phyloP scores from a whole-genome alignment of 768 basidiomycete species.

The Imleria badia region DNA sequence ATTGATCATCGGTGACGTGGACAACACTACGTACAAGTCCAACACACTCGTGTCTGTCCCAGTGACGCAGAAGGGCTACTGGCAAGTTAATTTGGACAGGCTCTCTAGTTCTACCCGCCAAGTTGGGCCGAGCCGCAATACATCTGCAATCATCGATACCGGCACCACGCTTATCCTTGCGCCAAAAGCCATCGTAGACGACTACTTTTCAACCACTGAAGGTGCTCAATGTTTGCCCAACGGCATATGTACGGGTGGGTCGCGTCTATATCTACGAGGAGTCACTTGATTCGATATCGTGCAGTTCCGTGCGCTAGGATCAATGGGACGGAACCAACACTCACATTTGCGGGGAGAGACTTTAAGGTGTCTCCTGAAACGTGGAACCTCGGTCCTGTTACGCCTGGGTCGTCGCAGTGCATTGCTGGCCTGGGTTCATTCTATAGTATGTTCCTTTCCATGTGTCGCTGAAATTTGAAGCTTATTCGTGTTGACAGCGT shows the following conservation, averaged over 20 bases:
- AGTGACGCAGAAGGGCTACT: conserved; percentile 32
- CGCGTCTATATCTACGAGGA: neutral
- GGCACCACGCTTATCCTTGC: conserved; percentile 26
- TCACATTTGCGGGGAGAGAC: conserved; percentile 36
- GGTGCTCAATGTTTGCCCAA: conserved; percentile 13
- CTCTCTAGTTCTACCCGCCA: neutral
- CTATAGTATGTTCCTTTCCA: conserved; percentile 5
- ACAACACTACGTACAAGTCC: conserved; percentile 48
- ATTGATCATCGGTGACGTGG: conserved; percentile 31
- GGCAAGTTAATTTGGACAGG: conserved; percentile 33
- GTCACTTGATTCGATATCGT: neutral
- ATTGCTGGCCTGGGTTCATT: conserved; percentile 28
- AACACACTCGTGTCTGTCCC: conserved; percentile 39
- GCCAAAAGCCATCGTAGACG: conserved; percentile 14
- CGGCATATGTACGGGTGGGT: conserved; percentile 34
- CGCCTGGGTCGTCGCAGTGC: conserved; percentile 23
- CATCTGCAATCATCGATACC: conserved; percentile 34
- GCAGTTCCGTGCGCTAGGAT: conserved; percentile 21
- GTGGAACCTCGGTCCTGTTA: conserved; percentile 40
- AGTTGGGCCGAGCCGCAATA: neutral
- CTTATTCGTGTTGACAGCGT: conserved; percentile 8
- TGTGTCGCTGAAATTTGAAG: neutral
- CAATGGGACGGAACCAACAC: conserved; percentile 15
- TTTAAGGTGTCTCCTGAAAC: conserved; percentile 33
- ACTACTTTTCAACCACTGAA: conserved; percentile 25